Evolutionary conservation across 179 eudicot species (phyloP), one percentile per base, ranked within the genome.

Genomic region (Gypsophila paniculata): DNA sequence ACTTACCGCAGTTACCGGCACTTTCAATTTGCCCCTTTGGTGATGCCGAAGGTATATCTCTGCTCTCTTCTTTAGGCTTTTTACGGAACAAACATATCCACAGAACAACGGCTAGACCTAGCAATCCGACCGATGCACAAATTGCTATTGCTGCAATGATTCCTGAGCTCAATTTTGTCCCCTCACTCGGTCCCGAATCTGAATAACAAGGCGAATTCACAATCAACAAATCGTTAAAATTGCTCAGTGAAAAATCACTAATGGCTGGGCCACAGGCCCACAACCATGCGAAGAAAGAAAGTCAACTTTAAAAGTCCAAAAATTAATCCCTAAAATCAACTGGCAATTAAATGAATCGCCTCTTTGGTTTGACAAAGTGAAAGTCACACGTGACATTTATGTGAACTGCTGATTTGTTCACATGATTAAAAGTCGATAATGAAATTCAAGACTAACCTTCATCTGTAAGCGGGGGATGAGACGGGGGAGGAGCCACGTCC

Each of bases 61-160:
- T 5, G 22, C 25, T 63, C 49, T 1, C 59, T 34, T 64, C 51
- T 13, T 55, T 44, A 14, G 52, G 44, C 59, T 21, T 71, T 8
- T 6, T 22, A 12, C 21, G 42, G 42, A 52, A 25, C 14, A 72
- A 0, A 38, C 48, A 77, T 4, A 77, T 17, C 64, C 76, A 77
- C 46, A 77, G 11, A 52, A 46, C 51, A 59, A 23, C 58, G 51
- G 34, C 4, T 13, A 77, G 21, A 42, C 68, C 8, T 13, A 67
- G 3, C 6, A 77, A 13, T 44, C 65, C 76, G 42, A 34, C 48
- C 0, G 44, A 17, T 44, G 32, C 69, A 1, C 54, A 73, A 14
- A 21, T 44, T 0, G 25, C 77, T 54, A 62, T 64, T 3, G 22
- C 71, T 17, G 57, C 71, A 68, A 77, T 77, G n/a, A 68, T 52